Percentiles rank a stretch among this genome's conserved stretches.
These are phyloP conservation scores for Mycena indigotica DNA, from an alignment of 768 basidiomycete species.

Conservation along the genomic window DNA sequence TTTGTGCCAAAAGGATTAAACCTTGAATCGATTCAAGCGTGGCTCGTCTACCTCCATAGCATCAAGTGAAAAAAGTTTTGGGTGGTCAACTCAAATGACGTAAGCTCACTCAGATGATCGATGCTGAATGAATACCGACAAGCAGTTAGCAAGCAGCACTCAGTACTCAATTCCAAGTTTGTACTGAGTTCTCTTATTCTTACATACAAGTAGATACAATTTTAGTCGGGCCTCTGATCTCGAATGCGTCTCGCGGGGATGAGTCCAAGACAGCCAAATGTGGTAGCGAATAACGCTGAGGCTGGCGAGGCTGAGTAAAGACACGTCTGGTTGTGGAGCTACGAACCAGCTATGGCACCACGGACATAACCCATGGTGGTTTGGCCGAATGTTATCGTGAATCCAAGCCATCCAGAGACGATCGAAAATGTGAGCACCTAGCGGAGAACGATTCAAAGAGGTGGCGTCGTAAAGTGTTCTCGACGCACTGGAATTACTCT, in stretches of 20 bases:
- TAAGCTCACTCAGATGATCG: no score
- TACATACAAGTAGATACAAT: background rate
- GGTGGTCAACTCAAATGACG: background rate
- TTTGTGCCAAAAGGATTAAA: conserved; percentile 18
- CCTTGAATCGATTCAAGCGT: conserved; percentile 56
- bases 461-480: background rate
- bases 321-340: no score
- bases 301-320: conserved; percentile 54
- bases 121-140: no score
- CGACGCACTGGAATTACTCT: conserved; percentile 61
- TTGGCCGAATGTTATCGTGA: conserved; percentile 63
- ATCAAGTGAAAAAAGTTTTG: background rate
- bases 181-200: no score
- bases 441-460: background rate
- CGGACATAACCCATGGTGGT: conserved; percentile 64
- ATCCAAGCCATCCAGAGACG: conserved; percentile 66
- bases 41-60: conserved; percentile 28
- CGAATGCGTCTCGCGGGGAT: conserved; percentile 57
- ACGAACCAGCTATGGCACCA: conserved; percentile 65
- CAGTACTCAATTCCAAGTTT: no score
- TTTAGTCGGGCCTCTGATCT: conserved; percentile 12
- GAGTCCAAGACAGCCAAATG: conserved; percentile 75
- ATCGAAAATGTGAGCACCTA: conserved; percentile 67
- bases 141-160: no score
- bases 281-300: conserved; percentile 66